These are phyloP conservation scores for Backusella liffmaniae DNA, from an alignment of 192 early-diverging fungal species.

Conservation along the genomic window DNA sequence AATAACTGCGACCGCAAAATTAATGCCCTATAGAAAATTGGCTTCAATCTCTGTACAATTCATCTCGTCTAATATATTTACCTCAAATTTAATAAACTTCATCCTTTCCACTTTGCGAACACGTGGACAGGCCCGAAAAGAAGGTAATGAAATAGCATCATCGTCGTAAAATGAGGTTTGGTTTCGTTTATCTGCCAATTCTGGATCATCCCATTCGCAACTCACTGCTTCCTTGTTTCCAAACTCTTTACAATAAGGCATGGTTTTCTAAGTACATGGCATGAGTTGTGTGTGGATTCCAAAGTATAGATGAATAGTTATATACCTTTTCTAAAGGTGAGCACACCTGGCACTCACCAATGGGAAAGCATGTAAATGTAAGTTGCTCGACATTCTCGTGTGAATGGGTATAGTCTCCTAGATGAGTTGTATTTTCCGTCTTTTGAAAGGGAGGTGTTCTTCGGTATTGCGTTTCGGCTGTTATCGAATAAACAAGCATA, in stretches of 20 bases:
- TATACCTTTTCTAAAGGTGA: slow-evolving; percentile 34
- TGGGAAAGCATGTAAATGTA: slow-evolving; percentile 28
- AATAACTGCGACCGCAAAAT: slow-evolving; percentile 26
- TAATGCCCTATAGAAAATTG: slow-evolving; percentile 19
- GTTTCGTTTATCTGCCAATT: slow-evolving; percentile 13
- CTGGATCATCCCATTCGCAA: slow-evolving; percentile 33
- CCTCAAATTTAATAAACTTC: slow-evolving; percentile 31
- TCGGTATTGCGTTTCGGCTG: slow-evolving; percentile 11
- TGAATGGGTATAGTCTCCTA: slow-evolving; percentile 32
- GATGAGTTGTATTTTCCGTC: neutral
- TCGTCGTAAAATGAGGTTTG: slow-evolving; percentile 19
- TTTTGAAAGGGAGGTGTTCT: slow-evolving; percentile 18
- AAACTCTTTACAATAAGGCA: slow-evolving; percentile 32
- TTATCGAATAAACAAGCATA: neutral
- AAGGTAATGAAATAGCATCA: slow-evolving; percentile 28
- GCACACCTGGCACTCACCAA: slow-evolving; percentile 38
- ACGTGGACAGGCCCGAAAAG: slow-evolving; percentile 31
- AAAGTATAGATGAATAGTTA: neutral
- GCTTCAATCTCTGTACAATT: neutral
- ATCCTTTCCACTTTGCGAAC: slow-evolving; percentile 27
- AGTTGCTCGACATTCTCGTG: slow-evolving; percentile 23
- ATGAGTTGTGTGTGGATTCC: too few relatives aligned
- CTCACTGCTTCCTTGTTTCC: slow-evolving; percentile 39
- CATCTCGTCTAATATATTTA: neutral
- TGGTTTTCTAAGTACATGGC: slow-evolving; percentile 29